A percentile compares a stretch with the other conserved stretches of the same genome.
These are phyloP conservation scores for Atkinsonella hypoxylon DNA, from an alignment of 2,329 filamentous ascomycete genomes.

Conservation along the genomic window DNA sequence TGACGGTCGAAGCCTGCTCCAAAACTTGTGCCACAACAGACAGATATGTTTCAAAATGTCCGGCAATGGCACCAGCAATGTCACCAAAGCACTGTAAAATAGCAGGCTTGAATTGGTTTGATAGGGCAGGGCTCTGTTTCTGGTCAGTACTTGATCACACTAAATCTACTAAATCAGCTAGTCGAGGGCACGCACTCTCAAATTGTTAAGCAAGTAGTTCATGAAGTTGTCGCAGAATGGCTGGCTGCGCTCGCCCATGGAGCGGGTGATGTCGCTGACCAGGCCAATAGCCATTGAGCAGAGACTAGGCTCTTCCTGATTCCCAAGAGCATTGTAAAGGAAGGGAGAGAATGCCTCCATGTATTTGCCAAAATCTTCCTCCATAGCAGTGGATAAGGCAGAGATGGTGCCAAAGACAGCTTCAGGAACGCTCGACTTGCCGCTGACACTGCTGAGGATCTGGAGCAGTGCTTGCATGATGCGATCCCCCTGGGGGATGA, in stretches of 20 bases:
- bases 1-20: constrained; percentile 81
- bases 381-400: constrained; percentile 79
- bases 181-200: constrained; percentile 47
- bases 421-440: constrained; percentile 90
- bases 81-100: constrained; percentile 98
- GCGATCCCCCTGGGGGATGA: constrained; percentile 77
- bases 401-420: constrained; percentile 87
- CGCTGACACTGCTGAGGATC: constrained; percentile 62
- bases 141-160: background rate
- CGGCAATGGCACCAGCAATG: constrained; percentile 87
- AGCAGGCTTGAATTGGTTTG: constrained; percentile 95
- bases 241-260: constrained; percentile 78
- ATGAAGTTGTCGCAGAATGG: constrained; percentile 96
- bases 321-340: constrained; percentile 85
- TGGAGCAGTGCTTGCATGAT: constrained; percentile 87
- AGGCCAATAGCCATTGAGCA: constrained; percentile 97
- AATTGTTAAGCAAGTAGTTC: constrained; percentile 91
- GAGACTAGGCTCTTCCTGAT: constrained; percentile 87
- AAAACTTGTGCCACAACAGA: constrained; percentile 86
- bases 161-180: too few relatives aligned
- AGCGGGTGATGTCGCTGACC: constrained; percentile 90
- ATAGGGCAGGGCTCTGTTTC: constrained; percentile 62
- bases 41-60: constrained; percentile 86
- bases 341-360: constrained; percentile 92
- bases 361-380: constrained; percentile 90